phyloP scores from a whole-genome alignment of 306 rosid genomes.

The Cucurbita ficifolia region DNA sequence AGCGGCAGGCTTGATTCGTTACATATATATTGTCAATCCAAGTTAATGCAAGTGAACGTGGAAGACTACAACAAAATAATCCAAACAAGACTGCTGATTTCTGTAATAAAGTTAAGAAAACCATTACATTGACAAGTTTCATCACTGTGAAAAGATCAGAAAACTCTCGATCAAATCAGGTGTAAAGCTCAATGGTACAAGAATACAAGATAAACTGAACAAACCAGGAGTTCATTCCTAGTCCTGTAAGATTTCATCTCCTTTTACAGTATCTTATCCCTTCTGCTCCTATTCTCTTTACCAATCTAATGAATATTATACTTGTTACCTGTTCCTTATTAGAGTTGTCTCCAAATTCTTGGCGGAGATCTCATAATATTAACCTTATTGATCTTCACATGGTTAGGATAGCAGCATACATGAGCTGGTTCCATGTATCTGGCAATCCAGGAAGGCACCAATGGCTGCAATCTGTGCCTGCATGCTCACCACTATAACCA shows the following conservation, averaged over 20 bases:
- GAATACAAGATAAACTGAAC: neutral
- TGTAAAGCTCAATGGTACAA: neutral
- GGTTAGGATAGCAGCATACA: conserved; percentile 47
- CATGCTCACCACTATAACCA: conserved; percentile 35
- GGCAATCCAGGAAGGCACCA: conserved; percentile 98
- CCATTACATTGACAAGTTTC: neutral
- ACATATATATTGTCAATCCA: neutral
- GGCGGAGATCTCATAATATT: neutral
- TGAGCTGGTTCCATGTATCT: conserved; percentile 92
- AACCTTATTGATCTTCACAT: conserved; percentile 4
- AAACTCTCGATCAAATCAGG: neutral
- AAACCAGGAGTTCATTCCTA: conserved; percentile 7
- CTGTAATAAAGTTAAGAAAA: neutral
- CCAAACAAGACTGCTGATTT: neutral
- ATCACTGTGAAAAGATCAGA: neutral
- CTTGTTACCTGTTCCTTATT: neutral
- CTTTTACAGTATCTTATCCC: neutral
- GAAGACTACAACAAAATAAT: neutral
- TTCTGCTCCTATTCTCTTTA: conserved; percentile 2
- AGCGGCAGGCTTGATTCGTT: too few species aligned
- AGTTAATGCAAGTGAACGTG: neutral
- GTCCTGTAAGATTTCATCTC: neutral
- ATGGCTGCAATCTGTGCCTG: conserved; percentile 86
- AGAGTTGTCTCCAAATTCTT: conserved; percentile 1
- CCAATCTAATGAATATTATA: neutral